Percentiles rank a stretch among this genome's conserved stretches.
phyloP scores from a whole-genome alignment of 108 stramenopile species.

The Craspedostauros australis region DNA sequence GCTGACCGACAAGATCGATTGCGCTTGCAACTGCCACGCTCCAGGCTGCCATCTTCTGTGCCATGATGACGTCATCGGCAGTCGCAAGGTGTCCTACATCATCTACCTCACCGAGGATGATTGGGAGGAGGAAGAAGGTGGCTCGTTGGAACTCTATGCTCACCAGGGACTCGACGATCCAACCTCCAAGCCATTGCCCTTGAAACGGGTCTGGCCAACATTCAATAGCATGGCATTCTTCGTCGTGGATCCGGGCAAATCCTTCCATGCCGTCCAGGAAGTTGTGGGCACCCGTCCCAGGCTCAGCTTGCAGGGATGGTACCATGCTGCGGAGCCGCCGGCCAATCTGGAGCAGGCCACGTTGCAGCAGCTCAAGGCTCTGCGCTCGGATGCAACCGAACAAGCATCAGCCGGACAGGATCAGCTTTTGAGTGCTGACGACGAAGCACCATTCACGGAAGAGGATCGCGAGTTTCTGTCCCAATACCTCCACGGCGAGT shows the following conservation, averaged over 20 bases:
- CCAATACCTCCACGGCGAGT: constrained; percentile 57
- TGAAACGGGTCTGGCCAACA: constrained; percentile 17
- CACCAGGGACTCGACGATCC: constrained; percentile 25
- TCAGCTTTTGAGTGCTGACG: background rate
- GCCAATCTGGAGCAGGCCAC: constrained; percentile 58
- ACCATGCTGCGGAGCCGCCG: constrained; percentile 61
- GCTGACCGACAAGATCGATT: constrained; percentile 81
- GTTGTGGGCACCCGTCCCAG: constrained; percentile 88
- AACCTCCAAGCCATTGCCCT: constrained; percentile 28
- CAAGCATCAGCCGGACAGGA: background rate
- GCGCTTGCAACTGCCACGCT: constrained; percentile 92
- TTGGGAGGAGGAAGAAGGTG: constrained; percentile 73
- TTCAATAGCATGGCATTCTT: constrained; percentile 93
- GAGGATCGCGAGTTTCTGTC: constrained; percentile 52
- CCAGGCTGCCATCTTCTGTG: constrained; percentile 93
- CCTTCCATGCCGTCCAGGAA: constrained; percentile 96
- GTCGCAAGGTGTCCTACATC: constrained; percentile 86
- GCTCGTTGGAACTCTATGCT: constrained; percentile 86
- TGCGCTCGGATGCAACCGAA: constrained; percentile 24
- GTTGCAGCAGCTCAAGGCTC: constrained; percentile 59
- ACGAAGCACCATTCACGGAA: constrained; percentile 22
- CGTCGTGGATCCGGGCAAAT: constrained; percentile 80
- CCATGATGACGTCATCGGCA: constrained; percentile 97
- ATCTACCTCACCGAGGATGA: constrained; percentile 87
- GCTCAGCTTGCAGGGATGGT: constrained; percentile 89